Evolutionary conservation across 306 rosid species (phyloP).

Genomic region (Glycine latifolia): DNA sequence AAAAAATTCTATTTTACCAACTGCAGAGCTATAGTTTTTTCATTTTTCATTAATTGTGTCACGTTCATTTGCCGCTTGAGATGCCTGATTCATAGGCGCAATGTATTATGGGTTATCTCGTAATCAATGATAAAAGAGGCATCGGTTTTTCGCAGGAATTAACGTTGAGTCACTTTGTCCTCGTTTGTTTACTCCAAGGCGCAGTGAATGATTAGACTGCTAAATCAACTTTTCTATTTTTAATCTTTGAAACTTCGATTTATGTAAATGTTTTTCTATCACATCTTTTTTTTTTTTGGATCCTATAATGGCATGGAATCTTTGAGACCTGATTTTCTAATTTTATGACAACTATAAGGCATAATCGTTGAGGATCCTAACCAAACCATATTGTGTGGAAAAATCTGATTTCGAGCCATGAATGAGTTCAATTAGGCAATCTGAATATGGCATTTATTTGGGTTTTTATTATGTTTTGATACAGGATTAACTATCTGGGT

Average conservation of each 20-base stretch:
- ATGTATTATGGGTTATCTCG: slow-evolving; percentile 44
- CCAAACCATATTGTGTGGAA: background rate
- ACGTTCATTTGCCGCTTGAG: slow-evolving; percentile 53
- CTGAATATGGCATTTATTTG: too few relatives aligned
- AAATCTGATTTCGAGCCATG: background rate
- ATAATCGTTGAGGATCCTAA: slow-evolving; percentile 74
- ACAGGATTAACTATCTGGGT: too few relatives aligned
- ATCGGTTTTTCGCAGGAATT: slow-evolving; percentile 57
- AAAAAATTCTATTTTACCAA: too few relatives aligned
- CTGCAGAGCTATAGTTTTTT: background rate
- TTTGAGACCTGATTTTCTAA: slow-evolving; percentile 93
- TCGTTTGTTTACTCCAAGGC: slow-evolving; percentile 54
- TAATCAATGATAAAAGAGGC: slow-evolving; percentile 51
- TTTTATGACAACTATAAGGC: slow-evolving; percentile 94
- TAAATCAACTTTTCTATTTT: slow-evolving; percentile 45
- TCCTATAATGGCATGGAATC: slow-evolving; percentile 99
- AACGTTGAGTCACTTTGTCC: slow-evolving; percentile 92
- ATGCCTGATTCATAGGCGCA: slow-evolving; percentile 44
- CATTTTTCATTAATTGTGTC: too few relatives aligned
- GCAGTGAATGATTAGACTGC: slow-evolving; percentile 81
- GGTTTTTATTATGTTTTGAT: too few relatives aligned
- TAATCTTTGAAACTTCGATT: too few relatives aligned
- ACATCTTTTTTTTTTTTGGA: background rate
- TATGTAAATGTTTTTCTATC: background rate
- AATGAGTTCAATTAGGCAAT: too few relatives aligned